These are phyloP conservation scores for Penicillium argentinense DNA, from an alignment of 495 filamentous ascomycete species.

Conservation along the genomic window DNA sequence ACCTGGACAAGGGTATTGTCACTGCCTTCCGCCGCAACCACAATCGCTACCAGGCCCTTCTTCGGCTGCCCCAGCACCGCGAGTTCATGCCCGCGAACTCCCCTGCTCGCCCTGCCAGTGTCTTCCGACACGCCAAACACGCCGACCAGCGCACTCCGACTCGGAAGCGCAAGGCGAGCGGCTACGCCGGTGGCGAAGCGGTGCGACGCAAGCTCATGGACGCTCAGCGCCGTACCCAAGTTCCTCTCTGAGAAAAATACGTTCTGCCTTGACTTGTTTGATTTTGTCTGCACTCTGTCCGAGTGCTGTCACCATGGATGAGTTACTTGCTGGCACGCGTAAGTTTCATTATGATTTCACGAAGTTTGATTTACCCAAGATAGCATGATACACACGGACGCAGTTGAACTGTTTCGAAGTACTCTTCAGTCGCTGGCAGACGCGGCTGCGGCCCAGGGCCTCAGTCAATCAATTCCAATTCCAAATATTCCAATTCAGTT, in stretches of 20 bases:
- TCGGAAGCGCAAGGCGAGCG: conserved; percentile 43
- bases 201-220: conserved; percentile 51
- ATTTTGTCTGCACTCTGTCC: not conserved
- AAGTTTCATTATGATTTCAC: conserved; percentile 26
- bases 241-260: conserved; percentile 33
- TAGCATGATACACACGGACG: conserved; percentile 31
- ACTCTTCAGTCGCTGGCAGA: conserved; percentile 32
- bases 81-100: conserved; percentile 53
- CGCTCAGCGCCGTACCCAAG: conserved; percentile 40
- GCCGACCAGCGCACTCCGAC: conserved; percentile 44
- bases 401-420: conserved; percentile 21
- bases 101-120: conserved; percentile 43
- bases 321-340: conserved; percentile 2
- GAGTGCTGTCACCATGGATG: not conserved
- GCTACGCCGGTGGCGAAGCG: conserved; percentile 41
- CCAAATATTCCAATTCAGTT: too few relatives aligned
- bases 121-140: conserved; percentile 48
- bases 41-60: conserved; percentile 66
- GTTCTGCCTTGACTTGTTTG: not conserved
- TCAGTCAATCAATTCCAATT: too few relatives aligned
- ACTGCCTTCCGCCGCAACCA: conserved; percentile 80
- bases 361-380: conserved; percentile 24
- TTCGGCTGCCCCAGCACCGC: conserved; percentile 57
- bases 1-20: conserved; percentile 68
- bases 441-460: conserved; percentile 17